These are phyloP conservation scores for Mesembryanthemum crystallinum DNA, from an alignment of 148 eudicot genomes.

Conservation along the genomic window DNA sequence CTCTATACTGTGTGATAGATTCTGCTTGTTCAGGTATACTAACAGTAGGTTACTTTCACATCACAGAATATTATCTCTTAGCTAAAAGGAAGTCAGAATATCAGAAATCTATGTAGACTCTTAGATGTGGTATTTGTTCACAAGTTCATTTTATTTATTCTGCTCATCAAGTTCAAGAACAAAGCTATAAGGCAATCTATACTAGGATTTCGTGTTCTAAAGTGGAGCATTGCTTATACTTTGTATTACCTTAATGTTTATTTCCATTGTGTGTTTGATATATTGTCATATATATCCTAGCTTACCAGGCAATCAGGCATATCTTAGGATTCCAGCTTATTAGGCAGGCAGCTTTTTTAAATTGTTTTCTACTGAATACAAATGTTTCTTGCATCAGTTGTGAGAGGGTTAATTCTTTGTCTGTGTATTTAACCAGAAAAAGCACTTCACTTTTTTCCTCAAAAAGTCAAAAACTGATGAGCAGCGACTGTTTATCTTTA, in stretches of 20 bases:
- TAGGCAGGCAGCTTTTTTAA: neutral
- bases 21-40: neutral
- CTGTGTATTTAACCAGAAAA: too few relatives aligned
- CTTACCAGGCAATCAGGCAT: neutral
- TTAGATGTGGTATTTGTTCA: neutral
- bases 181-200: neutral
- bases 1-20: neutral
- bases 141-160: neutral
- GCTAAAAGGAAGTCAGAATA: neutral
- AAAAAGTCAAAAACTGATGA: neutral
- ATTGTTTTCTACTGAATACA: neutral
- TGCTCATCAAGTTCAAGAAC: neutral
- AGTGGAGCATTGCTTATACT: neutral
- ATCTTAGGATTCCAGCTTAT: neutral
- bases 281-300: neutral
- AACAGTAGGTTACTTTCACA: neutral
- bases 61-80: neutral
- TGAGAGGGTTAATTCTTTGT: neutral
- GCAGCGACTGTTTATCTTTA: neutral
- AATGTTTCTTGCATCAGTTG: conserved; percentile 3
- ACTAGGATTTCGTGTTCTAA: neutral
- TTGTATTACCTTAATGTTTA: neutral
- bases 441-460: neutral
- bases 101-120: neutral
- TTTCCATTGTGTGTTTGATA: neutral